Evolutionary conservation across 257 asterid species (phyloP), one percentile per base, ranked within the genome.

Genomic region (Solanum chiquidenum): DNA sequence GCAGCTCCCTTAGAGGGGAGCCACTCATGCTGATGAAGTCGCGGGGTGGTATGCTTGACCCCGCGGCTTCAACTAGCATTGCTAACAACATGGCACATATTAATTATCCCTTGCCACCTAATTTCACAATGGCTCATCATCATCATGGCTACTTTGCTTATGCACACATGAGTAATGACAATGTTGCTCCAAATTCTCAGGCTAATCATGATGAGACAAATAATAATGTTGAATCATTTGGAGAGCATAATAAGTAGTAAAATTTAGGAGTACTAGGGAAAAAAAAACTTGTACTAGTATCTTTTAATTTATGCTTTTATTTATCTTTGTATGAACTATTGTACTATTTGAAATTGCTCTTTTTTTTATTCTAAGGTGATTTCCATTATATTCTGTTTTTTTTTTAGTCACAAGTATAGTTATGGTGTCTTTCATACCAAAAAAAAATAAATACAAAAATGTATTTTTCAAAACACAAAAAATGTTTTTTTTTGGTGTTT

Each of bases 1-100:
- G 95, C 0, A 95, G 97, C 49, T 93, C 95, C 1, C 46, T 93
- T 6, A 90, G 94, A 86, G 91, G 92, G 34, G 96, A 94, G 74
- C 94, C 95, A 5, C 34, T 44, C 25, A 72, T 72, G 1, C 25
- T 90, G 42, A 89, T 93, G 85, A 95, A 94, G 93, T 87, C 95
- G 86, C 27, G 27, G 40, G 40, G 16, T 21, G 3, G 0, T 7
- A 74, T 89, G 12, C 49, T 89, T 2, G 95, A 94, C 55, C 93
- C 89, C 5, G 14, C 27, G 40, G 3, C 66, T 44, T 44, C 85
- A 27, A 85, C 92, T 46, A 38, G 87, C 10, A 73, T 90, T 69
- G 94, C 91, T 18, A 3, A 55, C 23, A 73, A 73, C 80, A 88
- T 88, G 82, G 84, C 88, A 6, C 87, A 91, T 10, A 35, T 73